These are phyloP conservation scores for Eimeria nieschulzi DNA, from an alignment of 169 alveolate species.

Conservation along the genomic window DNA sequence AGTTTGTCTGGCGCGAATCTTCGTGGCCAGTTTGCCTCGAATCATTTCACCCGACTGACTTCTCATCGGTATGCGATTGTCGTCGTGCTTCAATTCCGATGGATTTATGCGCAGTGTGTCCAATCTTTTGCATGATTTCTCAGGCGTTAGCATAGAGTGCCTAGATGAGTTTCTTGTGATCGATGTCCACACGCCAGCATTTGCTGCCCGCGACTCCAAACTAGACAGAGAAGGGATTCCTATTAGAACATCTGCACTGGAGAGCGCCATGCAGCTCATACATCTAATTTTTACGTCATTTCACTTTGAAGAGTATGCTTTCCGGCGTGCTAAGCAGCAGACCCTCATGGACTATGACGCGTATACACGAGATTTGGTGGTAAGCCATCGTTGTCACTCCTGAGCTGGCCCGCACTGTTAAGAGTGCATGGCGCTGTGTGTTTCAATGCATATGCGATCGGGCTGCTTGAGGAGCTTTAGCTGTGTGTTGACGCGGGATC, in stretches of 20 bases:
- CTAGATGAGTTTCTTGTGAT: conserved; percentile 84
- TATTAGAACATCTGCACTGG: conserved; percentile 74
- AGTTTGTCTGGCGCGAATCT: no score
- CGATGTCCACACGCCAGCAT: conserved; percentile 77
- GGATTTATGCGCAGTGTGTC: no score
- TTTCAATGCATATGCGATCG: no score
- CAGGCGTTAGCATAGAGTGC: conserved; percentile 82
- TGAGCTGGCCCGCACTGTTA: no score
- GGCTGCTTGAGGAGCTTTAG: no score
- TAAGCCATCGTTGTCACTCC: background rate
- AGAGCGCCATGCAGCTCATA: conserved; percentile 74
- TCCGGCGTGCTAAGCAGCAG: conserved; percentile 81
- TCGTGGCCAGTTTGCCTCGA: no score
- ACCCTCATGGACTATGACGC: conserved; percentile 74
- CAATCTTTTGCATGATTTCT: background rate
- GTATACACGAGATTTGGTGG: conserved; percentile 65
- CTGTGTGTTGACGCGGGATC: no score
- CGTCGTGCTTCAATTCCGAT: no score
- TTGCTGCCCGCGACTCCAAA: conserved; percentile 39
- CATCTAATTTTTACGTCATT: conserved; percentile 76
- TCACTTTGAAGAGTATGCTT: conserved; percentile 83
- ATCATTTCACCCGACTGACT: no score
- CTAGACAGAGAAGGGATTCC: conserved; percentile 27
- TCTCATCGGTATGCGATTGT: no score
- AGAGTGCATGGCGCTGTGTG: no score